Evolutionary conservation across 805 yeast species (phyloP), one percentile per base, ranked within the genome.

Genomic region (Wickerhamiella lipophila): DNA sequence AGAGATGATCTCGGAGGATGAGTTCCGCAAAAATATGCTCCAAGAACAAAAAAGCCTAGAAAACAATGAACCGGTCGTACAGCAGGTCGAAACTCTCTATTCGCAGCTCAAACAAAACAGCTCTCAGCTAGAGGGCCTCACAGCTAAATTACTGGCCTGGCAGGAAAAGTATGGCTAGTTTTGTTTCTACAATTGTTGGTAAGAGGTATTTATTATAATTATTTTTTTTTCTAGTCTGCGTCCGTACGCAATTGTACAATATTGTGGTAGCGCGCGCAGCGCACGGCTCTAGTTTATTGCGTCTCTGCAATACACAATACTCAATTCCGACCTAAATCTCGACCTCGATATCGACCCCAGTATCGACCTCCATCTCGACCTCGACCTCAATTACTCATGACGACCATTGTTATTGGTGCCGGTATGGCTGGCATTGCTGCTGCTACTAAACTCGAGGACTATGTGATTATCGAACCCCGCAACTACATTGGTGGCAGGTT

Each of bases 1-100:
- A 53, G 97, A 89, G 59, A 67, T 89, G 52, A 79, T 81, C 42
- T 76, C 75, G 47, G 95, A 87, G 56, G 80, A 79, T 55, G 67
- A 72, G n/a, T 75, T 73, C 39, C 77, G 79, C 49, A 68, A 66
- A 25, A 72, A 69, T 50, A 60, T 79, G 47, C 66, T 75, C 22
- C 67, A 68, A 49, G 47, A 53, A 40, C 53, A 55, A 45, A 49
- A 43, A n/a, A 40, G 58, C 7, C 55, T 56, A 6, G 54, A 53
- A 13, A 54, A 51, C 15, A 34, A 29, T n/a, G 27, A 27, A 18
- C 13, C 46, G 7, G 50, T 45, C 11, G 49, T 49, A 9, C 54
- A 52, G 19, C 61, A 55, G 44, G 65, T 67, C 27, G 71, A 71
- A 45, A 55, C 58, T 1, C 60, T 78, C 23, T 70, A 76, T 47